Evolutionary conservation across 1,139 yeast species (phyloP), one percentile per base, ranked within the genome.

Genomic region (Blastobotrys capitulatus): DNA sequence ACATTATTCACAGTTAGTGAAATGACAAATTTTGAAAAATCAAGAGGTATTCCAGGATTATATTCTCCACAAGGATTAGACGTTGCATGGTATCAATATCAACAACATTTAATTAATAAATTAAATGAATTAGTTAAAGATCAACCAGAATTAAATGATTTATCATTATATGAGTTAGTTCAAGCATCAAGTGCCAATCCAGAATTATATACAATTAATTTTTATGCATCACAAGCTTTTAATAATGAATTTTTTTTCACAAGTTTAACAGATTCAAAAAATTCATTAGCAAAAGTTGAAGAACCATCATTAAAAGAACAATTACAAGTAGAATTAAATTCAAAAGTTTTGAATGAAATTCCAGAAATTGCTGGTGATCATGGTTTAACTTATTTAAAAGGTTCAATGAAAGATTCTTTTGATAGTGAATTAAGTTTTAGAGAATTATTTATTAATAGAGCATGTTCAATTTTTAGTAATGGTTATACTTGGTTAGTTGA

Each of bases 401-500:
- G 45, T 4, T 48, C 49, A 42, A 63, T 73, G 43, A 61, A 62
- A 19, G 54, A 62, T 15, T 60, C 68, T 26, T 76, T 73, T 58
- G 70, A 64, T 47, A 59, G 64, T 29, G 55, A 80, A 38, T 80
- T 78, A 37, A 75, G 75, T 50, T 82, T 79, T 72, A 78, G 75
- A 57, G 78, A 71, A 60, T 78, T 73, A 54, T 74, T 77, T 56
- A 71, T 76, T 68, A 79, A 67, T 65, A 76, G 78, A 45, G 87
- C 88, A 2, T 80, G 79, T 55, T 70, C 80, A n/a, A 63, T 75
- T 49, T 65, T 70, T 52, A 92, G 94, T 46, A 86, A 83, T 64
- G 98, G 98, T 9, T 88, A 95, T 86, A 76, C 88, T 3, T 92
- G 89, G 73, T 72, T 94, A 46, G 87, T 90, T 36, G 94, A 27